Evolutionary conservation across 306 rosid genomes (phyloP).

Genomic region (Quercus bicolor): DNA sequence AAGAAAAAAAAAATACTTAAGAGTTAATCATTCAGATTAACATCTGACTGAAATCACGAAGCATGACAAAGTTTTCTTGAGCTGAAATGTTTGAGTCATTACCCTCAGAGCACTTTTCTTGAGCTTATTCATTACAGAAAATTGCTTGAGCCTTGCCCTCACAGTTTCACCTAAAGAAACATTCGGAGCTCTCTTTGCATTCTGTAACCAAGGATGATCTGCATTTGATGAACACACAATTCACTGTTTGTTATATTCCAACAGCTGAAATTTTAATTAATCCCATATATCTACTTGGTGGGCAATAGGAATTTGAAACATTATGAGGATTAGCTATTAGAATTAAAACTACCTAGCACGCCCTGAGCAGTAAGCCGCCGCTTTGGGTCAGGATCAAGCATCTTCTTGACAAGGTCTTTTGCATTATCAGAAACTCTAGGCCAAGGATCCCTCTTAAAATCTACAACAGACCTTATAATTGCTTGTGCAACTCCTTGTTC

Average conservation of each 20-base stretch:
- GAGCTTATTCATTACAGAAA: slow-evolving; percentile 97
- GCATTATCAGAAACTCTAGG: slow-evolving; percentile 96
- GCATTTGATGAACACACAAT: slow-evolving; percentile 32
- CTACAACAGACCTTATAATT: slow-evolving; percentile 78
- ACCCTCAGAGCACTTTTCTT: slow-evolving; percentile 97
- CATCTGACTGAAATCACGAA: slow-evolving; percentile 2
- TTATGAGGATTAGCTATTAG: slow-evolving; percentile 2
- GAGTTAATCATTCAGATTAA: slow-evolving; percentile 10
- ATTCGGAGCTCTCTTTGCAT: slow-evolving; percentile 92
- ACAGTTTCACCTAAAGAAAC: slow-evolving; percentile 94
- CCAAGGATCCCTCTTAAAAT: slow-evolving; percentile 97
- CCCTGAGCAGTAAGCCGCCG: slow-evolving; percentile 78
- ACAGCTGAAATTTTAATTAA: not conserved
- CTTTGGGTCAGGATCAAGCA: slow-evolving; percentile 91
- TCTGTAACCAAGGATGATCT: slow-evolving; percentile 95
- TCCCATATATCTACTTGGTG: not conserved
- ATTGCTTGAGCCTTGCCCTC: slow-evolving; percentile 88
- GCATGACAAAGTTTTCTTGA: slow-evolving; percentile 1
- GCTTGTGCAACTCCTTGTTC: slow-evolving; percentile 99
- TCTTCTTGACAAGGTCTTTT: slow-evolving; percentile 92
- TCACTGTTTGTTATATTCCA: slow-evolving; percentile 6
- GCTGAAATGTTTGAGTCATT: slow-evolving; percentile 28
- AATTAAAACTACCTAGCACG: slow-evolving; percentile 67
- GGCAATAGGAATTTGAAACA: not conserved
- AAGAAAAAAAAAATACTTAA: not conserved